Percentiles rank a stretch among this genome's conserved stretches.
Conservation (phyloP, 1,284 basidiomycete genomes). For the Apiotrichum akiyoshidainum region DNA sequence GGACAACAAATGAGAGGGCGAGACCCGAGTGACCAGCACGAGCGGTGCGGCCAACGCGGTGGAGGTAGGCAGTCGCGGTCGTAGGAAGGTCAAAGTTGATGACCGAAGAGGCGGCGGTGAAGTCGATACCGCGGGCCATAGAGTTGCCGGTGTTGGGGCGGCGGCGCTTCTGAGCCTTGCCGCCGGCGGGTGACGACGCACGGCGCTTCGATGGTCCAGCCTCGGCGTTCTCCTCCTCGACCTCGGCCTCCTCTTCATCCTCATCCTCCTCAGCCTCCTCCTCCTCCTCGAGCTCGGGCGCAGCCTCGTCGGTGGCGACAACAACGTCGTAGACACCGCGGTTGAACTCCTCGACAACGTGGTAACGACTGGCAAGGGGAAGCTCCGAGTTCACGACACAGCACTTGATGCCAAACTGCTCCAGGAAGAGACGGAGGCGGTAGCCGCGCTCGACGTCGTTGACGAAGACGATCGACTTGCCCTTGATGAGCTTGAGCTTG, state of each 20-base stretch:
- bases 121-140: constrained; percentile 94
- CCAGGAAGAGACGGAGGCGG: constrained; percentile 91
- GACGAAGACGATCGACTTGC: constrained; percentile 96
- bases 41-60: constrained; percentile 93
- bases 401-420: constrained; percentile 94
- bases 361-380: constrained; percentile 93
- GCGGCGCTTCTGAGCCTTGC: constrained; percentile 29
- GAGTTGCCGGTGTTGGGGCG: constrained; percentile 75
- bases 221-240: constrained; percentile 33
- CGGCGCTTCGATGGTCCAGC: constrained; percentile 46
- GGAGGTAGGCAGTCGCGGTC: constrained; percentile 85
- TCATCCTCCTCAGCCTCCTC: constrained; percentile 47
- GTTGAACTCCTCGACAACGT: constrained; percentile 98
- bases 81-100: constrained; percentile 97
- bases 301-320: constrained; percentile 90
- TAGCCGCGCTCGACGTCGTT: constrained; percentile 95
- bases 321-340: constrained; percentile 98
- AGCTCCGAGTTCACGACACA: constrained; percentile 96
- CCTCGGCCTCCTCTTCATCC: constrained; percentile 51
- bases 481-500: constrained; percentile 89
- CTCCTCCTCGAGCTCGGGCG: constrained; percentile 55
- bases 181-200: constrained; percentile 30
- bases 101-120: constrained; percentile 94
- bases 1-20: constrained; percentile 85
- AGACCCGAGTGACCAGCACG: constrained; percentile 92